Base-by-base conservation (phyloP, 2,329 filamentous ascomycete species). In the Juglanconis oblonga region DNA sequence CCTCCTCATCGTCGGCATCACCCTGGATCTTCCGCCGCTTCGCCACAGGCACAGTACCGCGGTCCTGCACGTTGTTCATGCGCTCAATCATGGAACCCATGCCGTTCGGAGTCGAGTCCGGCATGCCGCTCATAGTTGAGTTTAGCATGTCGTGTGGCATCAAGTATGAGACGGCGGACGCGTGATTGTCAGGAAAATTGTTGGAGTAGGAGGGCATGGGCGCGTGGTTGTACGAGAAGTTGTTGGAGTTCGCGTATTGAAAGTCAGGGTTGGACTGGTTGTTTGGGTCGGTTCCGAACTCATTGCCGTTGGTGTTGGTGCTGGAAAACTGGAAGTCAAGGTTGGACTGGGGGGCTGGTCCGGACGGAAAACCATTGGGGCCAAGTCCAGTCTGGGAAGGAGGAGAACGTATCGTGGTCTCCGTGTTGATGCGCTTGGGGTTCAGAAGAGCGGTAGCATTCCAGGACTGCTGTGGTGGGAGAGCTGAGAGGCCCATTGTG, bases 31-130 rank as follows among this genome's bases (percentile, higher is more conserved):
- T 92, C 56, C 86, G 76, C 55, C 87, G 86, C 74, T 94, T 94
- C 33, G 80, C 76, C 24, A 89, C 85, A 3, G 81, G 79, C 35
- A 78, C 69, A 72, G 79, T 64, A 69, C 77, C 67, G 32, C 92
- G 88, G 55, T 88, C 82, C 65, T 90, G 83, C 13, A 96, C 84
- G 65, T 88, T 87, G 71, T 93, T 91, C 70, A 92, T 80, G 36
- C 86, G 83, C 72, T 96, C 91, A 50, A 96, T 85, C 76, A 92
- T 85, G 58, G 76, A 75, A 9, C 81, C 79, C 65, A 85, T 81
- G 32, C 84, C 83, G 54, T 69, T 72, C 31, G 65, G 53, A 40
- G 55, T 62, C 17, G 50, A 45, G 54, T 40, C 45, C 5, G 45
- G 47, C 14, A n/a, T 45, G 42, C 29, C n/a, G 4, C n/a, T 10